Evolutionary conservation across 768 basidiomycete species (phyloP), one percentile per base, ranked within the genome.

Genomic region (Grammothele lineata): DNA sequence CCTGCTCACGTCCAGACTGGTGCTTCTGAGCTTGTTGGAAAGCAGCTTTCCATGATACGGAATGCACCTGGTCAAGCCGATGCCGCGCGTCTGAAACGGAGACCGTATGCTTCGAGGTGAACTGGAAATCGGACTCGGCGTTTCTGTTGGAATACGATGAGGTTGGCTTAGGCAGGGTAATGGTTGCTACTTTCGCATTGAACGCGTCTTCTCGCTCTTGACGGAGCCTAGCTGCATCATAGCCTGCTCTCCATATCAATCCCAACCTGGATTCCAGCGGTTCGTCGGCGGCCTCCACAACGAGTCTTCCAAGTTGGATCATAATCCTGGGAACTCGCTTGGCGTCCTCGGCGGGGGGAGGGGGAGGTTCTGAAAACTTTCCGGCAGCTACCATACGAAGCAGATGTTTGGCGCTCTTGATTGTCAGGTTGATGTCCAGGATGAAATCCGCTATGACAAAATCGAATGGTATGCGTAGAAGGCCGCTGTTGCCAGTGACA

Each of bases 271-370:
- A 75, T 64, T 98, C 94, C 47, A 96, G 80, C 1, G 83, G 78
- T 56, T 92, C 88, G 62, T 98, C 94, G 19, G 81, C 79, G 21
- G 83, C 83, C 64, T 96, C 92, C 8, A 90, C 57, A 39, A 79
- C 81, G 26, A 95, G 57, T 36, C 72, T 72, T n/a, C 74, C 71
- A 40, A 93, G 63, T 9, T 62, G 68, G 37, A 95, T 59, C 0
- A 68, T 66, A 37, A 94, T 60, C 44, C 74, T 71, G 0, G 91
- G 91, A 2, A 92, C 66, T 0, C 61, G 55, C 65, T 92, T 96
- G 0, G 92, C 80, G 3, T 69, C 74, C 63, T 95, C 91, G 0
- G 83, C 71, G 30, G 70, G 71, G 1, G 94, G 93, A 14, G 63
- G 64, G n/a, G 79, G 72, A 48, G 85, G 75, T 41, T 73, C 64